These are phyloP conservation scores for Suillus lakei DNA, from an alignment of 768 basidiomycete genomes.

Conservation along the genomic window DNA sequence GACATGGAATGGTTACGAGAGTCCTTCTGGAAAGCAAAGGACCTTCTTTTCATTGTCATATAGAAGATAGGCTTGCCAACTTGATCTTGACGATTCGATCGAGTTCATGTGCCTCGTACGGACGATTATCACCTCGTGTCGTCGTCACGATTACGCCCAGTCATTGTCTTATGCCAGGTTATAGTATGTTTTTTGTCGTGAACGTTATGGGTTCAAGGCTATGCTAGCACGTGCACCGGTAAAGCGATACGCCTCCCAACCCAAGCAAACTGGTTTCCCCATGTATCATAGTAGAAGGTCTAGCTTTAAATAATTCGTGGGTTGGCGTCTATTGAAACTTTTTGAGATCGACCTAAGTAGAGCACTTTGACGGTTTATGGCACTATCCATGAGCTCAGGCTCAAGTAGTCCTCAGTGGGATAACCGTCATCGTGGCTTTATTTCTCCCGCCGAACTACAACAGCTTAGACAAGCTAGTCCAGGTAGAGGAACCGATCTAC, in stretches of 20 bases:
- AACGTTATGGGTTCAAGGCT: neutral
- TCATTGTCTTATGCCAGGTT: neutral
- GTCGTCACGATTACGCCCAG: neutral
- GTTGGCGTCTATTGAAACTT: slow-evolving; percentile 1
- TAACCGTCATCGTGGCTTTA: slow-evolving; percentile 39
- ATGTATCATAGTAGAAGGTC: slow-evolving; percentile 1
- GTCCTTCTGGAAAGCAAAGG: slow-evolving; percentile 1
- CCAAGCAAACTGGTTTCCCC: neutral
- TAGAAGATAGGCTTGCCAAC: slow-evolving; percentile 1
- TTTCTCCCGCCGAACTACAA: slow-evolving; percentile 38
- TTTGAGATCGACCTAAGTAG: neutral
- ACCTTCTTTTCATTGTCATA: neutral
- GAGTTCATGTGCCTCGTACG: neutral
- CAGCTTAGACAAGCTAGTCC: slow-evolving; percentile 39
- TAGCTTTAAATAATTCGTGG: slow-evolving; percentile 6
- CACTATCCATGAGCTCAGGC: neutral
- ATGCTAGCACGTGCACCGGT: slow-evolving; percentile 2
- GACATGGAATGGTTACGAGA: neutral
- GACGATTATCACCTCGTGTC: neutral
- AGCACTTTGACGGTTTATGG: neutral
- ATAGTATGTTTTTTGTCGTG: neutral
- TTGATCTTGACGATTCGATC: slow-evolving; percentile 1
- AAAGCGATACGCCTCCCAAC: neutral
- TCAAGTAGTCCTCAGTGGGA: slow-evolving; percentile 42
- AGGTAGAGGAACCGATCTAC: slow-evolving; percentile 32